These are phyloP conservation scores for Mortierella alpina DNA, from an alignment of 192 early-diverging fungal genomes.

Conservation along the genomic window DNA sequence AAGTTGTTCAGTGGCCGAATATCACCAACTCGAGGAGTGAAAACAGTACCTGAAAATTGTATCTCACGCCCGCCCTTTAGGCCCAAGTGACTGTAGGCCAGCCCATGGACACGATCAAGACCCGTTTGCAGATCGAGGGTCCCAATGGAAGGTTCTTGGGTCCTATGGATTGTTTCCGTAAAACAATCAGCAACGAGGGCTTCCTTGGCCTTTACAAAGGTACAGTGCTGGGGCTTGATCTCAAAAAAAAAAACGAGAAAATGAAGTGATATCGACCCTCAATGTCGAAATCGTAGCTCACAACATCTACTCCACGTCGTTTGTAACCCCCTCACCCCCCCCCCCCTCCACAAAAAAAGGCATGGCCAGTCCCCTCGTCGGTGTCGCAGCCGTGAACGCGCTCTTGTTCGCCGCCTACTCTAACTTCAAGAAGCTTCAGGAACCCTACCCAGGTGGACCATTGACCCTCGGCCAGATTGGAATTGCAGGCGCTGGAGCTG, in stretches of 20 bases:
- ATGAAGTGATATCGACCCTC: background rate
- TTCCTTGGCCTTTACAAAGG: conserved; percentile 86
- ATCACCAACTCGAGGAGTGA: background rate
- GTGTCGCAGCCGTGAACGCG: conserved; percentile 88
- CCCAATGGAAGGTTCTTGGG: conserved; percentile 68
- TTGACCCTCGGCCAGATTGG: conserved; percentile 79
- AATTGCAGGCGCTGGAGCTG: conserved; percentile 90
- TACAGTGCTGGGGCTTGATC: background rate
- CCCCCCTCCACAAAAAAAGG: conserved; percentile 36
- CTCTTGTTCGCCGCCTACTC: conserved; percentile 88
- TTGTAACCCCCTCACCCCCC: background rate
- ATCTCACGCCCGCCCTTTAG: conserved; percentile 10
- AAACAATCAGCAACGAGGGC: conserved; percentile 86
- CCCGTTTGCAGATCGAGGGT: conserved; percentile 76
- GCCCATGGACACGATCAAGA: conserved; percentile 90
- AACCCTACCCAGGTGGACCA: conserved; percentile 56
- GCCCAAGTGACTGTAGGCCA: conserved; percentile 71
- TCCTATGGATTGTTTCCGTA: conserved; percentile 83
- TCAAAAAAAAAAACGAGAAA: background rate
- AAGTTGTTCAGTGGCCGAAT: background rate
- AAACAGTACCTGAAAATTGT: background rate
- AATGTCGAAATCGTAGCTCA: background rate
- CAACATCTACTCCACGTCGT: background rate
- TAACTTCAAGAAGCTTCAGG: conserved; percentile 65
- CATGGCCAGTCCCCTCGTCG: conserved; percentile 84